Conservation (phyloP, 805 yeast genomes). For the Zygosaccharomyces pseudorouxii region DNA sequence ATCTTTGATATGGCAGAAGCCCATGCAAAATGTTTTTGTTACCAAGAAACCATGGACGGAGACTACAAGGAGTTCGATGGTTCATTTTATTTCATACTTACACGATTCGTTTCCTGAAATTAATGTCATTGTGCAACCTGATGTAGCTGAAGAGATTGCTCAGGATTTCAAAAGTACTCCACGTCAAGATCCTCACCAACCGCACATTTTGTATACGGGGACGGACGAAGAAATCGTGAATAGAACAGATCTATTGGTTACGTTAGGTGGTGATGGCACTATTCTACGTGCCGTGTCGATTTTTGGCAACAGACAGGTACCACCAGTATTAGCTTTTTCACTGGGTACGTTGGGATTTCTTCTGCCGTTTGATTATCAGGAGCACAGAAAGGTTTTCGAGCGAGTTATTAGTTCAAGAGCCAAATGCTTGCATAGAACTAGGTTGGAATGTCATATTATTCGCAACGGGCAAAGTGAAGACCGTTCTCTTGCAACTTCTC, state of each 20-base stretch:
- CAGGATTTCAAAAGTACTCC: conserved; percentile 25
- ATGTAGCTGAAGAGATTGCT: conserved; percentile 65
- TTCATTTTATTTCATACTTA: conserved; percentile 56
- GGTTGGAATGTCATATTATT: conserved; percentile 72
- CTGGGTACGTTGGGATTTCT: conserved; percentile 88
- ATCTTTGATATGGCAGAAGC: conserved; percentile 63
- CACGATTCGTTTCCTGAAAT: conserved; percentile 61
- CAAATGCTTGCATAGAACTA: conserved; percentile 65
- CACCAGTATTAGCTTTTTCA: conserved; percentile 85
- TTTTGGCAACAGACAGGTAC: conserved; percentile 67
- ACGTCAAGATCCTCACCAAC: conserved; percentile 29
- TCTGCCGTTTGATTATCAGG: conserved; percentile 76
- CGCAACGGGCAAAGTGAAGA: conserved; percentile 27
- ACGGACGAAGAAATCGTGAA: conserved; percentile 48
- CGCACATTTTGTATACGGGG: conserved; percentile 55
- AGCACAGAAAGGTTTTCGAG: conserved; percentile 55
- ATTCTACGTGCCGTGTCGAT: conserved; percentile 76
- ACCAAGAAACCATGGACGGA: conserved; percentile 82
- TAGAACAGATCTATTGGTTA: conserved; percentile 75
- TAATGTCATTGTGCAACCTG: conserved; percentile 72
- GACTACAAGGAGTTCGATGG: conserved; percentile 60
- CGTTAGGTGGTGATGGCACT: conserved; percentile 97
- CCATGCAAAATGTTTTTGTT: conserved; percentile 68
- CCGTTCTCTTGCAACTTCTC: conserved; percentile 12
- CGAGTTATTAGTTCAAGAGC: conserved; percentile 65